Conservation (phyloP, 805 yeast species). For the Kodamaea kaohsiungensis region DNA sequence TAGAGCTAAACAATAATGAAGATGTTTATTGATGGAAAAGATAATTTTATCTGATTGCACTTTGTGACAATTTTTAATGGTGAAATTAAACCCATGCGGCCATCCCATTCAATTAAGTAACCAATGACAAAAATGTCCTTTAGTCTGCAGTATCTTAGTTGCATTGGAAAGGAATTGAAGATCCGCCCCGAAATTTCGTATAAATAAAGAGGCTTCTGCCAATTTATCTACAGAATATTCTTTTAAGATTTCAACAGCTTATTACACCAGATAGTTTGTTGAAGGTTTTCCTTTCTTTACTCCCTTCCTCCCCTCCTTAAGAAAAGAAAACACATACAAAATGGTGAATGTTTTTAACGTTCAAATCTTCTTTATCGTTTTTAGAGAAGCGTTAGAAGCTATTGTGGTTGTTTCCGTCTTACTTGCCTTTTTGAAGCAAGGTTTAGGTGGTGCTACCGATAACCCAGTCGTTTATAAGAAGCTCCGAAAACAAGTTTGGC, state of each 20-base stretch:
- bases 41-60: neutral
- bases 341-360: conserved; percentile 29
- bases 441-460: conserved; percentile 23
- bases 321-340: neutral
- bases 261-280: neutral
- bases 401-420: conserved; percentile 28
- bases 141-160: too few species aligned
- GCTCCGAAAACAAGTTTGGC: conserved; percentile 23
- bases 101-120: neutral
- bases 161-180: neutral
- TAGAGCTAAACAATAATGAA: too few species aligned
- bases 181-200: neutral
- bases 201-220: neutral
- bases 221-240: neutral
- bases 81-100: neutral
- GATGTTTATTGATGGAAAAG: neutral
- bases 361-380: conserved; percentile 26
- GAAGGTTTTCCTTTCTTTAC: neutral
- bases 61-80: neutral
- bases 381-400: conserved; percentile 29
- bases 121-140: neutral
- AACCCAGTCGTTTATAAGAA: conserved; percentile 23
- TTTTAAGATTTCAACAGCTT: neutral
- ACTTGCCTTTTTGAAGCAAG: conserved; percentile 29
- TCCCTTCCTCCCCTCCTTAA: neutral